phyloP scores from a whole-genome alignment of 2,329 filamentous ascomycete genomes.

The Ascomycota sp. region DNA sequence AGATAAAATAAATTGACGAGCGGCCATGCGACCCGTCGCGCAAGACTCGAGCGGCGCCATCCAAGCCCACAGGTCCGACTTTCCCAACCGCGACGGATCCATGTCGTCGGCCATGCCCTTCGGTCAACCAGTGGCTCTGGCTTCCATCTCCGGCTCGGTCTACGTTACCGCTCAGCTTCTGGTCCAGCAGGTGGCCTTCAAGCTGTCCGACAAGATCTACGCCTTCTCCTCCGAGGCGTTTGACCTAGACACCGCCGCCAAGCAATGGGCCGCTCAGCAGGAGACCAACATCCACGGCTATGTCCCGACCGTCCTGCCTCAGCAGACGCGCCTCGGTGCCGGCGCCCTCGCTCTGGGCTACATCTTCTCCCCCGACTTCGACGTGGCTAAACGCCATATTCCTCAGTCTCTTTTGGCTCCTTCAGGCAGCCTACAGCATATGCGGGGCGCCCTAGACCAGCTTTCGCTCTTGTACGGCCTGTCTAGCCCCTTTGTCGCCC shows the following conservation, averaged over 20 bases:
- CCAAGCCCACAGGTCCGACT: constrained; percentile 4
- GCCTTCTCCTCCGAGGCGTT: constrained; percentile 90
- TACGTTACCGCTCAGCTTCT: constrained; percentile 87
- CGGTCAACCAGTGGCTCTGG: constrained; percentile 30
- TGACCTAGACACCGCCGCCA: constrained; percentile 67
- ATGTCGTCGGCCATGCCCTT: constrained; percentile 35
- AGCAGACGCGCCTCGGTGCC: constrained; percentile 77
- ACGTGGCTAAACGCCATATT: constrained; percentile 73
- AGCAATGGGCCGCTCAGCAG: constrained; percentile 49
- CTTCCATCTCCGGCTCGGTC: constrained; percentile 60
- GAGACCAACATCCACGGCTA: constrained; percentile 71
- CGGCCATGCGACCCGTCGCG: constrained; percentile 14
- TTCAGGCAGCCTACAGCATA: constrained; percentile 58
- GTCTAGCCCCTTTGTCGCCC: constrained; percentile 79
- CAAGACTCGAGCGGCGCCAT: constrained; percentile 16
- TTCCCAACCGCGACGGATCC: constrained; percentile 14
- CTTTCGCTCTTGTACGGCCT: constrained; percentile 79
- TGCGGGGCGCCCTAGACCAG: constrained; percentile 76
- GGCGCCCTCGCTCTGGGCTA: constrained; percentile 86
- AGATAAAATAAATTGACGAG: no score
- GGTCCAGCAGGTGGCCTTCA: constrained; percentile 89
- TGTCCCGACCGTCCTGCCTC: constrained; percentile 52
- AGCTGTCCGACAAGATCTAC: constrained; percentile 92
- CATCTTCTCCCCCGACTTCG: constrained; percentile 94
- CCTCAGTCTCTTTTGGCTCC: constrained; percentile 82